Percentiles rank a stretch among this genome's conserved stretches.
Conservation (phyloP, 495 filamentous ascomycete genomes). For the Xylaria flabelliformis region DNA sequence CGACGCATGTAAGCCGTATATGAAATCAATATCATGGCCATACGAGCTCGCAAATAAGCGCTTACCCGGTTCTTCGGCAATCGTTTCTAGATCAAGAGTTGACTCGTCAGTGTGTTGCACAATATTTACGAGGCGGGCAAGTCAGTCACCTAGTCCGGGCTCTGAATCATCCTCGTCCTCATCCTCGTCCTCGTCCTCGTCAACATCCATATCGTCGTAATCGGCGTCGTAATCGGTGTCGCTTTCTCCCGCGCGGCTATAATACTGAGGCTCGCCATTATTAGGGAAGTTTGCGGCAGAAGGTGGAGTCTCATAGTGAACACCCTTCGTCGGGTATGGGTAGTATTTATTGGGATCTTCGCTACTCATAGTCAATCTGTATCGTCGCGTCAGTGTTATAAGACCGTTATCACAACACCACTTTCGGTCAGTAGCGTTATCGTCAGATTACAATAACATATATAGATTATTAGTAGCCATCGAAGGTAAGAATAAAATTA, state of each 20-base stretch:
- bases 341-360: not conserved
- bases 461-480: not conserved
- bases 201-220: not conserved
- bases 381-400: not conserved
- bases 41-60: not conserved
- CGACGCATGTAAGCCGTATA: not conserved
- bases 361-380: not conserved
- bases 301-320: not conserved
- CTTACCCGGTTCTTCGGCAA: not conserved
- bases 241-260: not conserved
- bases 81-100: not conserved
- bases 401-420: not conserved
- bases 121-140: not conserved
- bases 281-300: not conserved
- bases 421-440: not conserved
- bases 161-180: not conserved
- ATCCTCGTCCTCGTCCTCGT: slow-evolving; percentile 2
- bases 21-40: not conserved
- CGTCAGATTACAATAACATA: not conserved
- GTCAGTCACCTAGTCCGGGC: not conserved
- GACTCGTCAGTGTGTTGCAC: not conserved
- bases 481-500: not conserved
- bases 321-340: slow-evolving; percentile 10
- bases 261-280: not conserved
- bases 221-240: not conserved